Conservation (phyloP, 805 yeast species). For the Saccharomycopsis selenospora region DNA sequence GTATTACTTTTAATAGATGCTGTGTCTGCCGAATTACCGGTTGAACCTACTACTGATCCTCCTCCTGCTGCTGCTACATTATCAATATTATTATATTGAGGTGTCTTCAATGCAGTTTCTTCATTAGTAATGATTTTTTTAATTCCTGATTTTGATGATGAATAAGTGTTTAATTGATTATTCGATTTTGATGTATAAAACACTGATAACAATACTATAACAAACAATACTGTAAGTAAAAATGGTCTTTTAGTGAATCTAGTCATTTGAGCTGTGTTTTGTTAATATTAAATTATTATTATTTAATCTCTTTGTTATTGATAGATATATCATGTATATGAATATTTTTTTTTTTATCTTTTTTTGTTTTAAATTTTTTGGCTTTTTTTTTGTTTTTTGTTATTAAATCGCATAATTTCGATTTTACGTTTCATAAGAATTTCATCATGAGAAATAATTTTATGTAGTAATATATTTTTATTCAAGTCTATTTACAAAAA, state of each 20-base stretch:
- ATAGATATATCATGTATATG: too few relatives aligned
- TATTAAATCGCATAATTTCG: too few relatives aligned
- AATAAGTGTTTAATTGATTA: conserved; percentile 9
- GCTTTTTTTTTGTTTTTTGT: too few relatives aligned
- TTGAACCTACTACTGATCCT: background rate
- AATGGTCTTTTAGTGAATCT: conserved; percentile 10
- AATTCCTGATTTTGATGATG: background rate
- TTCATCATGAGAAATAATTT: too few relatives aligned
- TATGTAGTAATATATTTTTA: too few relatives aligned
- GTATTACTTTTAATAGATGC: conserved; percentile 2
- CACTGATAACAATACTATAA: conserved; percentile 11
- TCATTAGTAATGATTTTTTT: background rate
- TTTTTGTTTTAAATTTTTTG: too few relatives aligned
- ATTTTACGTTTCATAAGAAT: too few relatives aligned
- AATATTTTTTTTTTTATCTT: too few relatives aligned
- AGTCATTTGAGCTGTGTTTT: too few relatives aligned
- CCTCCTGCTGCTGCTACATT: background rate
- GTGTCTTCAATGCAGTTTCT: background rate
- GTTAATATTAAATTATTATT: too few relatives aligned
- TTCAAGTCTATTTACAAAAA: too few relatives aligned
- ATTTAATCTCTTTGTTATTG: too few relatives aligned
- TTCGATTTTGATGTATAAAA: conserved; percentile 17
- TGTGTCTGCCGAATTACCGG: background rate
- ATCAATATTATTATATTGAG: background rate
- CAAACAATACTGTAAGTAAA: conserved; percentile 10